phyloP scores from a whole-genome alignment of 768 basidiomycete species.

The Panellus pusillus region DNA sequence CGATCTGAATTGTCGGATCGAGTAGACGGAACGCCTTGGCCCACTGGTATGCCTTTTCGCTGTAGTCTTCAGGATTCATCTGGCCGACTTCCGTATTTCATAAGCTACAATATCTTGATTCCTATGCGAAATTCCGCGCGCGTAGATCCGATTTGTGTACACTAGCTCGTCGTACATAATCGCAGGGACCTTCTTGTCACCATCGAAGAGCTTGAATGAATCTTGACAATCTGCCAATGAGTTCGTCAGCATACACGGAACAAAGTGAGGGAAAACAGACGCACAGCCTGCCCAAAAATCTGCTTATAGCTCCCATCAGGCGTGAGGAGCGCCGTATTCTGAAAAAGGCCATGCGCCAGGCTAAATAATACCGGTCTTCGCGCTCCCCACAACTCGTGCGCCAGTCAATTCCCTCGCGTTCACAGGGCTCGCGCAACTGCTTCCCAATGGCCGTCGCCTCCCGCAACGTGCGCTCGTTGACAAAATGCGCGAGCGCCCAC shows the following conservation, averaged over 20 bases:
- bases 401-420: slow-evolving; percentile 61
- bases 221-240: slow-evolving; percentile 63
- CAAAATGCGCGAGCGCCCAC: slow-evolving; percentile 84
- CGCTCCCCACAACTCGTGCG: slow-evolving; percentile 58
- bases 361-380: slow-evolving; percentile 70
- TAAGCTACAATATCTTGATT: background rate
- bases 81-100: slow-evolving; percentile 45
- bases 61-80: slow-evolving; percentile 54
- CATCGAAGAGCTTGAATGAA: slow-evolving; percentile 86
- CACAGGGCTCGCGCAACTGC: slow-evolving; percentile 72
- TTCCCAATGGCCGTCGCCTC: slow-evolving; percentile 79
- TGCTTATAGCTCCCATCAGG: slow-evolving; percentile 89
- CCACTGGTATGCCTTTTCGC: slow-evolving; percentile 58
- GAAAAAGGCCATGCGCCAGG: slow-evolving; percentile 73
- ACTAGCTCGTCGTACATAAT: slow-evolving; percentile 93
- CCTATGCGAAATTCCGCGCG: slow-evolving; percentile 91
- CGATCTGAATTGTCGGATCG: slow-evolving; percentile 54
- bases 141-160: too few relatives aligned
- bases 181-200: slow-evolving; percentile 77
- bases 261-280: slow-evolving; percentile 23
- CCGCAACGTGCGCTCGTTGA: slow-evolving; percentile 79
- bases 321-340: slow-evolving; percentile 82
- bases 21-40: slow-evolving; percentile 58
- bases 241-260: background rate
- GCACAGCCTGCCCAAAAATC: slow-evolving; percentile 67